Evolutionary conservation across 768 basidiomycete species (phyloP).

Genomic region (Boletus subparvulus): DNA sequence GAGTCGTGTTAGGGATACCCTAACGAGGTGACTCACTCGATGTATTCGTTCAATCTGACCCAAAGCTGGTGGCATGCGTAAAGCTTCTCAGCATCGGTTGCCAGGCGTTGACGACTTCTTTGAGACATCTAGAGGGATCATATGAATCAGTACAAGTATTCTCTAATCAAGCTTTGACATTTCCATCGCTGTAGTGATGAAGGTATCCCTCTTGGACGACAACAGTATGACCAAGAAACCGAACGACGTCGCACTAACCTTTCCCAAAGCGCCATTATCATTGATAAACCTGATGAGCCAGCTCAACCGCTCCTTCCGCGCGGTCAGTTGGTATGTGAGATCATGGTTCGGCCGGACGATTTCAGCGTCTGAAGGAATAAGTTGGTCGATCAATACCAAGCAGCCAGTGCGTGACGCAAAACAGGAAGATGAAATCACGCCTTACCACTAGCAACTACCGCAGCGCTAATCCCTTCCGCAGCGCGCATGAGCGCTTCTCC

Average conservation of each 20-base stretch:
- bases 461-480: constrained; percentile 70
- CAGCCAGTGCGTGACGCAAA: neutral
- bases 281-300: constrained; percentile 91
- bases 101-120: constrained; percentile 68
- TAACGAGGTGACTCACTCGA: constrained; percentile 46
- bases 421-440: neutral
- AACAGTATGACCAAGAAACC: neutral
- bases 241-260: constrained; percentile 44
- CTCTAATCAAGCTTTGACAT: too few relatives aligned
- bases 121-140: constrained; percentile 67
- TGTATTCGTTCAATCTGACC: constrained; percentile 67
- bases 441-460: constrained; percentile 72
- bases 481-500: constrained; percentile 77
- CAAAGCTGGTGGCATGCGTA: constrained; percentile 81
- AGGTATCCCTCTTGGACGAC: neutral
- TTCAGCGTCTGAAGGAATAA: constrained; percentile 48
- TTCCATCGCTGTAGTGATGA: neutral
- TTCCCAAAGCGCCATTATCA: constrained; percentile 74
- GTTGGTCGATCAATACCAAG: neutral
- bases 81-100: constrained; percentile 83
- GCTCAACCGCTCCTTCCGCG: constrained; percentile 70
- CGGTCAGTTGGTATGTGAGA: constrained; percentile 71
- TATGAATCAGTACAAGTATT: constrained; percentile 2
- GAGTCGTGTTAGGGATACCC: neutral
- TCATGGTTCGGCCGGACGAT: constrained; percentile 77